phyloP scores from a whole-genome alignment of 352 stramenopile species.

The Phytophthora tentaculata region DNA sequence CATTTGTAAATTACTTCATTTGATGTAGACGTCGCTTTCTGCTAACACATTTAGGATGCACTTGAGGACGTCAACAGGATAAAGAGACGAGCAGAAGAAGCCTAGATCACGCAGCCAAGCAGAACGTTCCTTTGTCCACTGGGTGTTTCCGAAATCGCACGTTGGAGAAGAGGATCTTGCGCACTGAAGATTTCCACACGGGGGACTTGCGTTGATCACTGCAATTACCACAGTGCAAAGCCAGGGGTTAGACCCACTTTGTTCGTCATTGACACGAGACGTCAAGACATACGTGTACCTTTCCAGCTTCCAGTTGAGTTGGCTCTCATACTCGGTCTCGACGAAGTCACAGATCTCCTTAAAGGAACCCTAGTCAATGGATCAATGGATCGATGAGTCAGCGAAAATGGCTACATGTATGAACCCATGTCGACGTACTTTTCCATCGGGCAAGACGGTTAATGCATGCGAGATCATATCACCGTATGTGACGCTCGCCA shows the following conservation, averaged over 20 bases:
- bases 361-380: slow-evolving; percentile 67
- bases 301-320: slow-evolving; percentile 92
- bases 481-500: slow-evolving; percentile 83
- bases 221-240: slow-evolving; percentile 24
- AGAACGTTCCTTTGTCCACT: slow-evolving; percentile 76
- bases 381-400: slow-evolving; percentile 1
- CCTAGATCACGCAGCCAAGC: slow-evolving; percentile 56
- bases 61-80: not conserved
- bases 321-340: slow-evolving; percentile 83
- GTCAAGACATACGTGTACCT: slow-evolving; percentile 40
- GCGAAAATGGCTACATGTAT: slow-evolving; percentile 20
- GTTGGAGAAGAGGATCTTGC: slow-evolving; percentile 91
- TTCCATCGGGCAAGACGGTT: slow-evolving; percentile 59
- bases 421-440: slow-evolving; percentile 47
- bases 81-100: not conserved
- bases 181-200: slow-evolving; percentile 90
- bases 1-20: too few relatives aligned
- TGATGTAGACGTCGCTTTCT: too few relatives aligned
- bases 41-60: too few relatives aligned
- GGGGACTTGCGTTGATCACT: slow-evolving; percentile 87
- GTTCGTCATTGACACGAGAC: slow-evolving; percentile 8
- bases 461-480: slow-evolving; percentile 92
- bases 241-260: slow-evolving; percentile 10
- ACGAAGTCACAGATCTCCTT: slow-evolving; percentile 92
- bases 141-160: slow-evolving; percentile 84